A percentile compares a stretch with the other conserved stretches of the same genome.
Evolutionary conservation across 306 rosid genomes (phyloP).

Genomic region (Glycyrrhiza uralensis): DNA sequence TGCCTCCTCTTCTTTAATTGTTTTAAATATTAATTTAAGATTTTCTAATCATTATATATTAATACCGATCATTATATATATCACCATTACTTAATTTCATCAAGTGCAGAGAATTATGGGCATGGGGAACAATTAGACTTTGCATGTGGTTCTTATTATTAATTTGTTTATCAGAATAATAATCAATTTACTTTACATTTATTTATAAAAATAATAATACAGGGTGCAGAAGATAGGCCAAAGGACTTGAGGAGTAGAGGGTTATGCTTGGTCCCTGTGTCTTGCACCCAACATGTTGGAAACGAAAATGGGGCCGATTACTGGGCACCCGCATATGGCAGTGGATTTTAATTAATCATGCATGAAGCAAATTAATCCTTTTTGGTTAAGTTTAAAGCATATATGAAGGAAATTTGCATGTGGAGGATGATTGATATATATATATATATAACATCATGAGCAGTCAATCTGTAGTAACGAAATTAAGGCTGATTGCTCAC

Average conservation of each 20-base stretch:
- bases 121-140: not conserved
- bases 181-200: not conserved
- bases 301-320: slow-evolving; percentile 75
- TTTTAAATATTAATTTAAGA: not conserved
- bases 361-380: no score
- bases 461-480: slow-evolving; percentile 51
- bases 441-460: slow-evolving; percentile 56
- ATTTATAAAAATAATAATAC: not conserved
- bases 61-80: no score
- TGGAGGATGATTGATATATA: no score
- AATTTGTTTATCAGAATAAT: not conserved
- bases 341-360: slow-evolving; percentile 42
- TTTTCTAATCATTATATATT: slow-evolving; percentile 5
- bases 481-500: slow-evolving; percentile 73
- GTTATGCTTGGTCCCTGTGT: slow-evolving; percentile 75
- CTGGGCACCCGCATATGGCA: slow-evolving; percentile 73
- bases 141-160: not conserved
- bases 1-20: slow-evolving; percentile 23
- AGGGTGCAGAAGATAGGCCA: slow-evolving; percentile 38
- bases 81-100: slow-evolving; percentile 30
- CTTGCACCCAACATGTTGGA: slow-evolving; percentile 76
- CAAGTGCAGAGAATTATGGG: not conserved
- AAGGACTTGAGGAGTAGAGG: slow-evolving; percentile 79
- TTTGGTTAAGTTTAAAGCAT: no score
- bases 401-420: not conserved